Evolutionary conservation across 73 alveolate species (phyloP).

Genomic region (Paramecium biaurelia): DNA sequence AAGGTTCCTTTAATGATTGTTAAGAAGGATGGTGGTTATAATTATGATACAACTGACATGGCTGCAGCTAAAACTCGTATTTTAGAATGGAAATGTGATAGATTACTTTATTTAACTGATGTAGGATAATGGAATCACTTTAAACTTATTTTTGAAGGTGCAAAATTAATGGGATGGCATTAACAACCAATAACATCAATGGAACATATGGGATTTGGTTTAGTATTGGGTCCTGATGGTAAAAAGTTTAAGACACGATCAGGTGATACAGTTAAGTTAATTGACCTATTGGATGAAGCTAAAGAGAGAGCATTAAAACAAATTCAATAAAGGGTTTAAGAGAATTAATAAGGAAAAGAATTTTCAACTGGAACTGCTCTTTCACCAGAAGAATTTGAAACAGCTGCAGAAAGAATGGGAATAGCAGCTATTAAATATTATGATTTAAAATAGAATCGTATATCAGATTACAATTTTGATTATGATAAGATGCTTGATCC

Average conservation of each 20-base stretch:
- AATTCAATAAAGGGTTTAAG: constrained; percentile 26
- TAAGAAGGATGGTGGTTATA: constrained; percentile 99
- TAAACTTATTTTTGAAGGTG: constrained; percentile 94
- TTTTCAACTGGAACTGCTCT: constrained; percentile 69
- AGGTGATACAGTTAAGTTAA: constrained; percentile 94
- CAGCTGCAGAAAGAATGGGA: constrained; percentile 93
- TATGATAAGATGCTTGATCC: constrained; percentile 99
- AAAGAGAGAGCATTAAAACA: constrained; percentile 83
- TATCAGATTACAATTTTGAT: constrained; percentile 91
- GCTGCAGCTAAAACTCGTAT: constrained; percentile 95
- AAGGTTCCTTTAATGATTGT: constrained; percentile 91
- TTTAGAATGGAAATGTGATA: constrained; percentile 75
- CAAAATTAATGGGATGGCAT: constrained; percentile 92
- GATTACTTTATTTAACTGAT: constrained; percentile 96
- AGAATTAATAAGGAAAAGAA: constrained; percentile 53
- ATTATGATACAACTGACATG: constrained; percentile 98
- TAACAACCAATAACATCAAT: constrained; percentile 78
- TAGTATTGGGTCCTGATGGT: constrained; percentile 95
- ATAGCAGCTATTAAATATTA: constrained; percentile 98
- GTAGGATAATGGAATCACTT: constrained; percentile 97
- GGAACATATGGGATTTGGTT: constrained; percentile 99
- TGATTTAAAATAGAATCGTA: constrained; percentile 97
- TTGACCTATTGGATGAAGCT: constrained; percentile 96
- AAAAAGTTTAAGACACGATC: constrained; percentile 96
- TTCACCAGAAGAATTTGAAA: constrained; percentile 78